Base-by-base conservation (phyloP, 1,284 basidiomycete genomes). In the Cystobasidium slooffiae region DNA sequence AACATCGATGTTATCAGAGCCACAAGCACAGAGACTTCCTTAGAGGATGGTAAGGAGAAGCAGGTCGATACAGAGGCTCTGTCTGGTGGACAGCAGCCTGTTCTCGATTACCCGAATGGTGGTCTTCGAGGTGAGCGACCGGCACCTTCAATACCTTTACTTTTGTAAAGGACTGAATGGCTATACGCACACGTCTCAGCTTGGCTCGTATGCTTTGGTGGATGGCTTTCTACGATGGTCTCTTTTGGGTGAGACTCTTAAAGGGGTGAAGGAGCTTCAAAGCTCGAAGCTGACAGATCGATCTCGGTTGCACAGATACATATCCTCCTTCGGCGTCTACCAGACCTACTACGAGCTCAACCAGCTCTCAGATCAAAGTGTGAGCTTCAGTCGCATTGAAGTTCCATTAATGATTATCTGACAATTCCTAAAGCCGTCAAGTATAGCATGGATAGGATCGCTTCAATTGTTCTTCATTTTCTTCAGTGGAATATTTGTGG, bases 311-410 rank as follows among this genome's bases (percentile, higher is more conserved):
- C 31, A n/a, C 44, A 70, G 68, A 8, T 72, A 72, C 51, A 72
- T 72, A 49, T 72, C 69, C 9, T 51, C 69, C n/a, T 72, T 72
- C 53, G 69, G 69, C 24, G 69, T 72, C 59, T 72, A 46, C 37
- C 69, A 72, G 49, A 52, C 47, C 8, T 73, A 73, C 43, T 73
- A 73, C 39, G 56, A 73, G 43, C 41, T 46, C 9, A 53, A 73
- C 59, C 70, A 73, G 52, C 51, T 73, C 14, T 59, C 70, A 18
- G 44, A 73, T 31, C 47, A 73, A 20, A 68, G 24, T 31, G 66
- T 68, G 43, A 56, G 66, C 22, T 16, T 43, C 14, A 24, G 3
- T 16, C 3, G 2, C 20, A 41, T 24, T 9, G 37, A 31, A 44
- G 22, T 6, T 24, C 22, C 6, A 14, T 16, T 24, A n/a, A 1